Evolutionary conservation across 1,284 basidiomycete species (phyloP).

Genomic region (Sanguinoderma infundibulare): DNA sequence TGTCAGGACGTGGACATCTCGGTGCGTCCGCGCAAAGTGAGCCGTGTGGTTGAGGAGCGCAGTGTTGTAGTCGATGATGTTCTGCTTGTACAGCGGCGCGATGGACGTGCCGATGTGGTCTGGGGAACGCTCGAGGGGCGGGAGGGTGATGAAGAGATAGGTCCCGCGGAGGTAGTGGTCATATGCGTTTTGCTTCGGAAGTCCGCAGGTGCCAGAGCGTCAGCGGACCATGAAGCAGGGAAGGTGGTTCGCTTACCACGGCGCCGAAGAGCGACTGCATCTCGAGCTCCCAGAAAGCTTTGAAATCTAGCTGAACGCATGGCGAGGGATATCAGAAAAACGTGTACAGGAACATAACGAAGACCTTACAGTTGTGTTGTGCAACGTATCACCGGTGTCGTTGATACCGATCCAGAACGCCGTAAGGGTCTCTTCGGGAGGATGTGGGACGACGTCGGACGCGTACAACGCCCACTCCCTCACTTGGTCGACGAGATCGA

Average conservation of each 20-base stretch:
- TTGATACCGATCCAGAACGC: constrained; percentile 66
- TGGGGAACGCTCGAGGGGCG: constrained; percentile 54
- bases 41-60: constrained; percentile 41
- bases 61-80: constrained; percentile 48
- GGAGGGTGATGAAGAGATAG: constrained; percentile 60
- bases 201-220: not conserved
- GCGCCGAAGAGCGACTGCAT: constrained; percentile 56
- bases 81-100: constrained; percentile 40
- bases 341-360: too few relatives aligned
- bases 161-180: constrained; percentile 44
- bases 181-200: constrained; percentile 45
- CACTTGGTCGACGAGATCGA: constrained; percentile 54
- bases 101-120: constrained; percentile 35
- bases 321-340: not conserved
- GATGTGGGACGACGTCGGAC: constrained; percentile 49
- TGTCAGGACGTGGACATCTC: constrained; percentile 44
- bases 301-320: constrained; percentile 31
- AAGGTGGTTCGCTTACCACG: constrained; percentile 42
- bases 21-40: constrained; percentile 43
- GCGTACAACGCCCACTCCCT: constrained; percentile 51
- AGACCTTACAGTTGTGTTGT: constrained; percentile 44
- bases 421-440: constrained; percentile 46
- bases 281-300: constrained; percentile 54
- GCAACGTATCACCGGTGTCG: constrained; percentile 56
- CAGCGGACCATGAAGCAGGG: not conserved